phyloP scores from a whole-genome alignment of 495 filamentous ascomycete species.

The Cercophora samala region DNA sequence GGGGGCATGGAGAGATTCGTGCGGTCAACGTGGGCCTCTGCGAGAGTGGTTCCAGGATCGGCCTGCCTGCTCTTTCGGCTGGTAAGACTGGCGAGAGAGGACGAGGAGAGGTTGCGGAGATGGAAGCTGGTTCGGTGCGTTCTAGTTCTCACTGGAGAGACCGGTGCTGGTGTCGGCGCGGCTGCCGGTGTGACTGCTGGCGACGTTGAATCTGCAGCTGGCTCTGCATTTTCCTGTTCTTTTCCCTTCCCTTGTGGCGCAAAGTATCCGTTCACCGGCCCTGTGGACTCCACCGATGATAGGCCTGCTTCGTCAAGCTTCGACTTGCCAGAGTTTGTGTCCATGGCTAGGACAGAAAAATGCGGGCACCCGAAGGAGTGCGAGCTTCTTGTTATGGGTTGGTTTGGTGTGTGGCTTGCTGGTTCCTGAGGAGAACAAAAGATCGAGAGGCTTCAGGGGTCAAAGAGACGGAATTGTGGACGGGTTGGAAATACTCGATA shows the following conservation, averaged over 20 bases:
- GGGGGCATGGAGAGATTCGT: constrained; percentile 62
- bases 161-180: constrained; percentile 7
- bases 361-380: not conserved
- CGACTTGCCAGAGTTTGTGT: constrained; percentile 2
- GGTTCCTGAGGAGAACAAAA: not conserved
- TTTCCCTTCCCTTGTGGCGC: not conserved
- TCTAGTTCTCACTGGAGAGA: constrained; percentile 11
- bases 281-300: not conserved
- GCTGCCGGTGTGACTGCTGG: not conserved
- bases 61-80: constrained; percentile 53
- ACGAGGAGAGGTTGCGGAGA: constrained; percentile 26
- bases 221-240: not conserved
- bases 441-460: not conserved
- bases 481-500: not conserved
- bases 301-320: constrained; percentile 2
- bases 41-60: constrained; percentile 46
- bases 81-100: constrained; percentile 29
- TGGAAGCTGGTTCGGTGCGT: constrained; percentile 15
- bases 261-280: not conserved
- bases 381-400: not conserved
- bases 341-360: constrained; percentile 6
- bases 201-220: constrained; percentile 12
- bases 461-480: not conserved
- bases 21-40: constrained; percentile 47
- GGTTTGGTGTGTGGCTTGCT: not conserved